Evolutionary conservation across 768 basidiomycete genomes (phyloP).

Genomic region (Boletus rex-veris): DNA sequence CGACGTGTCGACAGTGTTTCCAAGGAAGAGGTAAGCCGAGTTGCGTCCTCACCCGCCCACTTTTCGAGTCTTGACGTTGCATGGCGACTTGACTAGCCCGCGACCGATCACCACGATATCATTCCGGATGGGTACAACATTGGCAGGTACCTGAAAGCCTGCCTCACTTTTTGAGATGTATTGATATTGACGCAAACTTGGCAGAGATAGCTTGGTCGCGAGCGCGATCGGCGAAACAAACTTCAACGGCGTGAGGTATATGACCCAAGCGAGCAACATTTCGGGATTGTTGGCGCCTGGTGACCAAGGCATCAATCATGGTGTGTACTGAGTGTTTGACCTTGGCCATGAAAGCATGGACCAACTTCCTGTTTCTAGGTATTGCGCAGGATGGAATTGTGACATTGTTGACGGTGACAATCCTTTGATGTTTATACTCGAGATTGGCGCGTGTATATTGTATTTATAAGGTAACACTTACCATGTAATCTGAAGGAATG

Average conservation of each 20-base stretch:
- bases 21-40: slow-evolving; percentile 38
- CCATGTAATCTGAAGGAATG: too few species aligned
- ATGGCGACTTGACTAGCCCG: slow-evolving; percentile 18
- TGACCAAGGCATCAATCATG: slow-evolving; percentile 47
- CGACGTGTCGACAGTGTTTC: slow-evolving; percentile 37
- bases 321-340: slow-evolving; percentile 21
- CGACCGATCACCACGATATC: slow-evolving; percentile 38
- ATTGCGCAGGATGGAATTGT: slow-evolving; percentile 59
- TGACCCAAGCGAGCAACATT: slow-evolving; percentile 42
- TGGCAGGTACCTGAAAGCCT: slow-evolving; percentile 33
- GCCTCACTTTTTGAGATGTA: not conserved
- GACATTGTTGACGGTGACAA: slow-evolving; percentile 50
- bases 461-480: too few species aligned
- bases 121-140: slow-evolving; percentile 47
- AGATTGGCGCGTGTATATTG: too few species aligned
- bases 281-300: slow-evolving; percentile 55
- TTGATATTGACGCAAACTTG: not conserved
- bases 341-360: too few species aligned
- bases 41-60: not conserved
- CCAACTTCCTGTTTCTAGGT: slow-evolving; percentile 1
- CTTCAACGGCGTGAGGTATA: not conserved
- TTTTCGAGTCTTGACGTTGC: not conserved
- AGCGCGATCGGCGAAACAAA: not conserved
- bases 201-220: not conserved
- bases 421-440: slow-evolving; percentile 21